phyloP scores from a whole-genome alignment of 176 grass and related monocot species.

The Oryza officinalis region DNA sequence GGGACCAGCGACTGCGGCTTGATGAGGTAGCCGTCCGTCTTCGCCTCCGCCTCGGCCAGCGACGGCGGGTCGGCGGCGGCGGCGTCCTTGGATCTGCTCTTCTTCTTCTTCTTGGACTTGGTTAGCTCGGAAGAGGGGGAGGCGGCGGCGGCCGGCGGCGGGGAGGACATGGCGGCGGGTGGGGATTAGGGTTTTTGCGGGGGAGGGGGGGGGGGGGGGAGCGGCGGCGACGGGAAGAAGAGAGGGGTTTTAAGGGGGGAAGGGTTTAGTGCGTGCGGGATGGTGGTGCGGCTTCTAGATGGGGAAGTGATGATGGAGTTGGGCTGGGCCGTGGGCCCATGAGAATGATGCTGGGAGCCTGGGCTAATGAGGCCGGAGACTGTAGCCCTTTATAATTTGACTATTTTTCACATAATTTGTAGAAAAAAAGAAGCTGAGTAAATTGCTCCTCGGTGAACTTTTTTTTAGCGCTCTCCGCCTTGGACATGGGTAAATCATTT shows the following conservation, averaged over 20 bases:
- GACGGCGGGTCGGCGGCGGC: slow-evolving; percentile 6
- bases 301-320: not conserved
- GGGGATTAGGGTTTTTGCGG: slow-evolving; percentile 40
- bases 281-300: not conserved
- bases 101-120: slow-evolving; percentile 64
- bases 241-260: slow-evolving; percentile 35
- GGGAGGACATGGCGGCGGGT: slow-evolving; percentile 37
- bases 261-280: slow-evolving; percentile 39
- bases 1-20: slow-evolving; percentile 59
- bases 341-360: too few species aligned
- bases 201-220: too few species aligned
- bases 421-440: too few species aligned
- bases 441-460: too few species aligned
- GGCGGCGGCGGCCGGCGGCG: slow-evolving; percentile 5
- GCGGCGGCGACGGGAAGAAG: not conserved
- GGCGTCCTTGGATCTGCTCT: slow-evolving; percentile 17
- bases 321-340: not conserved
- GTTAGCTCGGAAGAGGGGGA: slow-evolving; percentile 18
- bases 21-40: slow-evolving; percentile 63
- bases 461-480: too few species aligned
- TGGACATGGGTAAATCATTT: too few species aligned
- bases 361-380: too few species aligned
- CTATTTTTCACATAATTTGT: too few species aligned
- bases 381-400: too few species aligned
- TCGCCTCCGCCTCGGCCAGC: slow-evolving; percentile 28